A percentile compares a stretch with the other conserved stretches of the same genome.
Evolutionary conservation across 23 red algal genomes (phyloP).

Genomic region (Gracilaria gracilis): DNA sequence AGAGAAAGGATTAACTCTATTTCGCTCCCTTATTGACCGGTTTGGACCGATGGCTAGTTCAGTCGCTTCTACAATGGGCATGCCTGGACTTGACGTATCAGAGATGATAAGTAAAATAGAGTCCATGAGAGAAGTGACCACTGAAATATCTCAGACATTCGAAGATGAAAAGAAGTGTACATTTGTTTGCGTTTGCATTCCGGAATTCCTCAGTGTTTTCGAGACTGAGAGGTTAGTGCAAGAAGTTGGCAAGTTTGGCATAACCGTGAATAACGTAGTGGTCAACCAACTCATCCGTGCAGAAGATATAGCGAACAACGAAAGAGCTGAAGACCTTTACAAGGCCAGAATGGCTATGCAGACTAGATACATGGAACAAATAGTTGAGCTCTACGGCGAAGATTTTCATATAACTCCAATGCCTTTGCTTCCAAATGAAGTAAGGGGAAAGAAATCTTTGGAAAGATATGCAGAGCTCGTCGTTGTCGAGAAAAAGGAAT

Average conservation of each 20-base stretch:
- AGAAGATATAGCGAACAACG: conserved; percentile 53
- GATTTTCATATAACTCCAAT: conserved; percentile 98
- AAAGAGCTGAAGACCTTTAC: conserved; percentile 69
- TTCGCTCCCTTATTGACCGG: conserved; percentile 73
- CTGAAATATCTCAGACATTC: conserved; percentile 79
- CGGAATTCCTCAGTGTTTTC: conserved; percentile 97
- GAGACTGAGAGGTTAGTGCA: conserved; percentile 97
- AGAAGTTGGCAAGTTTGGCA: conserved; percentile 88
- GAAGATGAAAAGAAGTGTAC: conserved; percentile 77
- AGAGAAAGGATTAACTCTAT: conserved; percentile 78
- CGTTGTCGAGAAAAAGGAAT: conserved; percentile 64
- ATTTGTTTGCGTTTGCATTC: conserved; percentile 97
- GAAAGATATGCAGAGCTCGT: conserved; percentile 74
- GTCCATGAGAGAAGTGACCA: conserved; percentile 65
- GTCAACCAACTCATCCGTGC: conserved; percentile 92
- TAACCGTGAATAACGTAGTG: conserved; percentile 84
- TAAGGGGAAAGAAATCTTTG: conserved; percentile 82
- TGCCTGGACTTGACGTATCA: conserved; percentile 55
- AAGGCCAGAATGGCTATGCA: conserved; percentile 88
- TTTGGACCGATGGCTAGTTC: conserved; percentile 89
- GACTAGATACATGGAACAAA: conserved; percentile 93
- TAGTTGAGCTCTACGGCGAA: conserved; percentile 92
- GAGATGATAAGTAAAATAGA: conserved; percentile 63
- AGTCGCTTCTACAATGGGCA: conserved; percentile 64
- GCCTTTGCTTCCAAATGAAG: conserved; percentile 84